Evolutionary conservation across 2,329 filamentous ascomycete species (phyloP).

Genomic region (Phyllosticta ampelicida): DNA sequence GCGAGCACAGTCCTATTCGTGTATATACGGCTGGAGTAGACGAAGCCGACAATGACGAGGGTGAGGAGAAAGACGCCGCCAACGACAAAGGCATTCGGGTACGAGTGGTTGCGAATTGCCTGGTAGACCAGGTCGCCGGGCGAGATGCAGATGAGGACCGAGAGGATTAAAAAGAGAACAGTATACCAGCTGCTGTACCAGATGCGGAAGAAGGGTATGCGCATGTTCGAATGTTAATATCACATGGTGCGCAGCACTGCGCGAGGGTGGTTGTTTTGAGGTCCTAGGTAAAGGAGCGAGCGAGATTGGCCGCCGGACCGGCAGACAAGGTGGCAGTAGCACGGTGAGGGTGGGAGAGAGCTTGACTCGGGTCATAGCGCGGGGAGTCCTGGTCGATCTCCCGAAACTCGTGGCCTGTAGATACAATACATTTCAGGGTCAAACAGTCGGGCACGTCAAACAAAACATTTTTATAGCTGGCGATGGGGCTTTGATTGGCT

Average conservation of each 20-base stretch:
- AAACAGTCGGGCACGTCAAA: not conserved
- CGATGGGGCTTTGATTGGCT: not conserved
- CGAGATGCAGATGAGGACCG: conserved; percentile 65
- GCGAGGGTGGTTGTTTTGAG: not conserved
- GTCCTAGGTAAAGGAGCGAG: not conserved
- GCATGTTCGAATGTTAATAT: conserved; percentile 19
- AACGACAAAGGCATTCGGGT: conserved; percentile 76
- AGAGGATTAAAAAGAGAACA: conserved; percentile 60
- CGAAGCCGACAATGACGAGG: conserved; percentile 55
- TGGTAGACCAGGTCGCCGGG: conserved; percentile 72
- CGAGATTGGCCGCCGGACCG: not conserved
- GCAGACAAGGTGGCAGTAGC: no score
- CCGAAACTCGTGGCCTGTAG: conserved; percentile 5
- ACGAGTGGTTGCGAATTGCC: conserved; percentile 53
- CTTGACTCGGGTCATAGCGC: not conserved
- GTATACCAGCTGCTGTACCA: conserved; percentile 73
- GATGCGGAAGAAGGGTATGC: conserved; percentile 58
- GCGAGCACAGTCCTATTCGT: conserved; percentile 70
- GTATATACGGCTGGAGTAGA: conserved; percentile 78
- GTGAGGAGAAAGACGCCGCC: conserved; percentile 65
- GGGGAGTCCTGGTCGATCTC: conserved; percentile 6
- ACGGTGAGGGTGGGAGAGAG: not conserved
- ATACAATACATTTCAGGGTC: not conserved
- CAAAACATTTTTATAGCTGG: not conserved
- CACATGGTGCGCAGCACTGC: conserved; percentile 5